A percentile compares a stretch with the other conserved stretches of the same genome.
Evolutionary conservation across 1,284 basidiomycete species (phyloP).

Genomic region (Lentinus polychrous): DNA sequence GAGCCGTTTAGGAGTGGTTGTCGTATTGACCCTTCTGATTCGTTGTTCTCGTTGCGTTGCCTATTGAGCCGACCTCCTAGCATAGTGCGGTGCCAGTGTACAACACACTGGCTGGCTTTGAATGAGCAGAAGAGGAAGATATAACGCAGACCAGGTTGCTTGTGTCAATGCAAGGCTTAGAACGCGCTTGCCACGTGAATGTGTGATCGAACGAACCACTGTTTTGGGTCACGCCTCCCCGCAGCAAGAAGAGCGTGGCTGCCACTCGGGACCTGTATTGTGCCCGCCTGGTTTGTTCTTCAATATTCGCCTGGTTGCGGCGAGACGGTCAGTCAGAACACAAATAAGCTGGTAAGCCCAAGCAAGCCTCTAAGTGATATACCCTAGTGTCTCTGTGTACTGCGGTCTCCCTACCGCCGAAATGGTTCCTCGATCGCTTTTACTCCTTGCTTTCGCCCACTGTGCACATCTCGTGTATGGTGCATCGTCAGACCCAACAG

Average conservation of each 20-base stretch:
- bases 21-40: slow-evolving; percentile 35
- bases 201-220: too few relatives aligned
- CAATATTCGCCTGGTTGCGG: too few relatives aligned
- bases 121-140: not conserved
- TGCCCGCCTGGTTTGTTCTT: too few relatives aligned
- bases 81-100: slow-evolving; percentile 12
- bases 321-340: too few relatives aligned
- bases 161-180: not conserved
- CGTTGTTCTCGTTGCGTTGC: slow-evolving; percentile 22
- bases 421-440: not conserved
- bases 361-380: too few relatives aligned
- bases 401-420: not conserved
- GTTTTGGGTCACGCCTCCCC: too few relatives aligned
- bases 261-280: too few relatives aligned
- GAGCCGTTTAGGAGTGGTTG: slow-evolving; percentile 48
- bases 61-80: slow-evolving; percentile 26
- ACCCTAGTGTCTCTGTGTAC: too few relatives aligned
- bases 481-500: slow-evolving; percentile 18
- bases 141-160: not conserved
- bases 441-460: not conserved
- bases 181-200: not conserved
- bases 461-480: not conserved
- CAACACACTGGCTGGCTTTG: not conserved
- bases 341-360: too few relatives aligned
- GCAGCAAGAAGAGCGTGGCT: too few relatives aligned